Evolutionary conservation across 192 early-diverging fungal genomes (phyloP), one percentile per base, ranked within the genome.

Genomic region (Thamnidium elegans): DNA sequence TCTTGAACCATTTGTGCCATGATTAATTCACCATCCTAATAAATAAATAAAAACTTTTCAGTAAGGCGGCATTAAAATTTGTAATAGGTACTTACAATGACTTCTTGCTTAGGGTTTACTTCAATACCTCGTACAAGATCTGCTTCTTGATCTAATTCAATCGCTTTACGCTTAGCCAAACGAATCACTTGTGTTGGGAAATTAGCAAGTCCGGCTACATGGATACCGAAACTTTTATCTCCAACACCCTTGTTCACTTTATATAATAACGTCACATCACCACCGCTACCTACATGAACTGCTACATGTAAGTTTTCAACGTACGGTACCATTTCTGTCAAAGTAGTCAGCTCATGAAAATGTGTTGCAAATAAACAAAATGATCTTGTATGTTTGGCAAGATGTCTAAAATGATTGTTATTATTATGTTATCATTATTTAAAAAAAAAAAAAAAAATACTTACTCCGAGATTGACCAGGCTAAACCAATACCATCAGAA

Each of bases 221-320:
- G 95, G 59, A 99, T 99, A 48, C 97, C 97, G 81, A 97, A 99
- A 64, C 92, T 94, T 71, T 99, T 92, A 72, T 97, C 95, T 69
- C 94, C 95, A 0, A 92, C 85, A 20, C 96, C 90, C 58, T 90
- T 84, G 15, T 81, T 81, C 7, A 99, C 92, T 71, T 90, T 93
- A 78, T 99, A 99, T 46, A 99, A 77, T 20, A 99, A 74, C 0
- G 94, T 95, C 21, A 99, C 86, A 8, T 87, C 84, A 1, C 84
- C 71, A 13, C 34, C 64, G 14, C 73, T 56, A n/a, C 68, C 76
- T 63, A 79, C 58, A 64, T 84, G 79, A 0, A 92, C 95, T 54
- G 86, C 84, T 0, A 97, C 97, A 78, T 96, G 90, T n/a, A 89
- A 73, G 69, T 99, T 99, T 62, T 85, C 84, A 1, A 97, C 94